Evolutionary conservation across 805 yeast species (phyloP).

Genomic region (Metschnikowia similis): DNA sequence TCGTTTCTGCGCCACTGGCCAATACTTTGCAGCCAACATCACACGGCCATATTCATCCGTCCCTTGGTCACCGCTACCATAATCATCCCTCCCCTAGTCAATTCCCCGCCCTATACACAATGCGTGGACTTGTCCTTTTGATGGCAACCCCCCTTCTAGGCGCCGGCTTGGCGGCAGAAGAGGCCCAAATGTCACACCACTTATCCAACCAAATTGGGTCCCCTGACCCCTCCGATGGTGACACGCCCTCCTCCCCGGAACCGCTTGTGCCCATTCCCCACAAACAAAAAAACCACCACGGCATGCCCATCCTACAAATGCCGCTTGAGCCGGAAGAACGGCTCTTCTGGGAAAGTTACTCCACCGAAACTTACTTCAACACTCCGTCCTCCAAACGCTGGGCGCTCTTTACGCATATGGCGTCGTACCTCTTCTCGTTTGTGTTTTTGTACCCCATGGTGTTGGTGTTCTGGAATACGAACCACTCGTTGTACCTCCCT

Average conservation of each 20-base stretch:
- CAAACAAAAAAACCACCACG: slow-evolving; percentile 49
- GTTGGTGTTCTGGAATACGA: slow-evolving; percentile 58
- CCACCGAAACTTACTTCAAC: slow-evolving; percentile 71
- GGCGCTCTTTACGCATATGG: slow-evolving; percentile 54
- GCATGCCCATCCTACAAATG: slow-evolving; percentile 68
- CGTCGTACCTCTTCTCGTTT: slow-evolving; percentile 40
- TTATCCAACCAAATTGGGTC: background rate
- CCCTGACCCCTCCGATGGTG: background rate
- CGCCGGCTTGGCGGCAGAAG: background rate
- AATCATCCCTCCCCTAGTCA: background rate
- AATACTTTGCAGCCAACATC: background rate
- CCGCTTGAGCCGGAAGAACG: slow-evolving; percentile 67
- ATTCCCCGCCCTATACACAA: background rate
- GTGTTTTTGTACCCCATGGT: slow-evolving; percentile 63
- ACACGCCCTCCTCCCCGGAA: background rate
- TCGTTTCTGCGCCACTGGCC: too few relatives aligned
- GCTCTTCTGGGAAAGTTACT: slow-evolving; percentile 72
- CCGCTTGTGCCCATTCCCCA: slow-evolving; percentile 31
- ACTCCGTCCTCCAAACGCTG: slow-evolving; percentile 45
- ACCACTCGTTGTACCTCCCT: slow-evolving; percentile 40
- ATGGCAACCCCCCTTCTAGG: slow-evolving; percentile 1
- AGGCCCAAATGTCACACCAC: background rate
- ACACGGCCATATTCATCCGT: too few relatives aligned
- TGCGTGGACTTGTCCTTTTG: slow-evolving; percentile 1
- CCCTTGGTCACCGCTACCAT: too few relatives aligned